Conservation (phyloP, 805 yeast genomes). For the Sugiyamaella smithiae region DNA sequence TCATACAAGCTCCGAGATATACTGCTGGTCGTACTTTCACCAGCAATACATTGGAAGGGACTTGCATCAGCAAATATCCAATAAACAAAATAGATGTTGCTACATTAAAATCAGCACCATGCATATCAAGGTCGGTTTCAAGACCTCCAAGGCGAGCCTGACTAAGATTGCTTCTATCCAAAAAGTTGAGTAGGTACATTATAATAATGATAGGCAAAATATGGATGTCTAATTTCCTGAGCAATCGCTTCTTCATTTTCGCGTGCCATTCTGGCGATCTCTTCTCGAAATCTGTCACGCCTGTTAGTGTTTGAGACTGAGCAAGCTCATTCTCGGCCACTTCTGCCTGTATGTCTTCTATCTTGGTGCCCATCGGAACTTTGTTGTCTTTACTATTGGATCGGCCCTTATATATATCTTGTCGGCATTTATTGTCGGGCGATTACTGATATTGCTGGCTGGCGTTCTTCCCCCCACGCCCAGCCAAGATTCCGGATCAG, state of each 20-base stretch:
- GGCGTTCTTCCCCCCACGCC: too few relatives aligned
- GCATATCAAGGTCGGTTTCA: constrained; percentile 39
- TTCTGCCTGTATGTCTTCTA: background rate
- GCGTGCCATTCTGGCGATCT: constrained; percentile 13
- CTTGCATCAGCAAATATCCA: constrained; percentile 38
- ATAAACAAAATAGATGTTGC: constrained; percentile 43
- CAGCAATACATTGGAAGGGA: constrained; percentile 38
- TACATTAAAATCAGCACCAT: constrained; percentile 43
- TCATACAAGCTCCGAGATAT: constrained; percentile 38
- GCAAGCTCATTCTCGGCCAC: background rate
- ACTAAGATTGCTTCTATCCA: constrained; percentile 47
- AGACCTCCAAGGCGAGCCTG: constrained; percentile 49
- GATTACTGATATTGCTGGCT: too few relatives aligned
- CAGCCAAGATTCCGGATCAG: too few relatives aligned
- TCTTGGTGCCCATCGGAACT: background rate
- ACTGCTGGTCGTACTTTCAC: constrained; percentile 37
- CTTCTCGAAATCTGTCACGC: constrained; percentile 9
- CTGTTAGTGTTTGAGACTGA: background rate
- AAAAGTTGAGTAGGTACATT: constrained; percentile 44
- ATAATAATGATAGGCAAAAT: constrained; percentile 45
- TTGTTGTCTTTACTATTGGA: too few relatives aligned
- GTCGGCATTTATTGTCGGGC: too few relatives aligned
- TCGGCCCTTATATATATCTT: too few relatives aligned
- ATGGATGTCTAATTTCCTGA: constrained; percentile 42
- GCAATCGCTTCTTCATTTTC: constrained; percentile 9